Conservation (phyloP, 129 eudicot species). For the Oenanthe sinensis region DNA sequence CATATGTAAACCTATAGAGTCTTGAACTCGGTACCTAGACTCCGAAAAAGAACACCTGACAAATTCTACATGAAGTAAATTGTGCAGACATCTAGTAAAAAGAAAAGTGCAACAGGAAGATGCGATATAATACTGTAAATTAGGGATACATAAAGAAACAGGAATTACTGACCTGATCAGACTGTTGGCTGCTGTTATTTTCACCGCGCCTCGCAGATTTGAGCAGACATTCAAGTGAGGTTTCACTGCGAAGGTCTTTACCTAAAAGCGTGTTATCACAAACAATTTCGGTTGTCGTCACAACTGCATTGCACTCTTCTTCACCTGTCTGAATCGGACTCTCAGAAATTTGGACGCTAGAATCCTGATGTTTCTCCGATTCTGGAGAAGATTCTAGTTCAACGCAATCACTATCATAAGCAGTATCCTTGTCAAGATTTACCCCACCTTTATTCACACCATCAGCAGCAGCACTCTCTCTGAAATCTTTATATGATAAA, state of each 20-base stretch:
- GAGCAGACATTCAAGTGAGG: constrained; percentile 43
- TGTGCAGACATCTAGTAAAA: background rate
- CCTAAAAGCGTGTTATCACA: constrained; percentile 14
- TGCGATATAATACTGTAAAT: background rate
- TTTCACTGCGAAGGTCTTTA: constrained; percentile 30
- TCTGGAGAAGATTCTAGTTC: constrained; percentile 15
- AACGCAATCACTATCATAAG: constrained; percentile 11
- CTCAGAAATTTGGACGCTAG: constrained; percentile 15
- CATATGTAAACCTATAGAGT: background rate
- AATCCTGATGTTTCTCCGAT: constrained; percentile 22
- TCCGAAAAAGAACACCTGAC: background rate
- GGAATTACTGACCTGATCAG: constrained; percentile 42
- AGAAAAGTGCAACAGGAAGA: background rate
- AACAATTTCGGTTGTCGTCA: constrained; percentile 8
- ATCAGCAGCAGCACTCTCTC: constrained; percentile 14
- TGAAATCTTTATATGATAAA: constrained; percentile 22
- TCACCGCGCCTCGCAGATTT: constrained; percentile 20
- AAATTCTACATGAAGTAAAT: background rate
- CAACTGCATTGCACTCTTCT: constrained; percentile 14
- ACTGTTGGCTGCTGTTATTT: constrained; percentile 20
- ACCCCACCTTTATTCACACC: constrained; percentile 23
- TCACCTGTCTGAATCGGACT: constrained; percentile 20
- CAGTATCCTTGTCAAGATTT: constrained; percentile 19
- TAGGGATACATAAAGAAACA: background rate
- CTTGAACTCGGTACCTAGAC: background rate